Base-by-base conservation (phyloP, 495 filamentous ascomycete species). In the Podospora sp. region DNA sequence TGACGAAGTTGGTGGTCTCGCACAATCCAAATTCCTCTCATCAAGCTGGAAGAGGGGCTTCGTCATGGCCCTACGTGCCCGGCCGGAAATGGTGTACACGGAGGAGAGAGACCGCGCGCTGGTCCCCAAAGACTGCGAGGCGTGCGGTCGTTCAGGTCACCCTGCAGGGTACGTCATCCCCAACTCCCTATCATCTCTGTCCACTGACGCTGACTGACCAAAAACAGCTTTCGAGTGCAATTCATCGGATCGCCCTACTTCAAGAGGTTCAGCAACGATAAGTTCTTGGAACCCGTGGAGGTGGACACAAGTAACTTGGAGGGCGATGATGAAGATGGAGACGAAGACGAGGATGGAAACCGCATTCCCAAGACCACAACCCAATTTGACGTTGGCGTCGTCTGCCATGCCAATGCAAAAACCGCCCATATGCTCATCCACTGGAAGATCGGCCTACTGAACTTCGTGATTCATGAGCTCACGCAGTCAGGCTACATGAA, bases 371-470 rank as follows among this genome's bases (percentile, higher is more conserved):
- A 50, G 29, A 75, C 53, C 69, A 81, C 51, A 63, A 85, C 64
- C 69, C 76, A 68, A 22, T 83, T 79, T 78, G 40, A 50, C 16
- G 69, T 83, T 6, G 81, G 81, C 27, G 60, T 62, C 18, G 72
- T 77, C 3, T 95, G 92, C 82, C 86, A 83, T 66, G 76, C 71
- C 56, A 93, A 92, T 72, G 90, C 92, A 7, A 78, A 83, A 63
- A 87, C 87, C 18, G 89, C 89, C 0, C 92, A 94, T 70, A 83
- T 81, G 0, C 80, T 94, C 1, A 82, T 83, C 0, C 92, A 95
- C 68, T 95, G 92, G 92, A 89, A 90, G 51, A 85, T 85, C 70
- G 85, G 87, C 33, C 86, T 94, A 51, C 89, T 91, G 67, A 82
- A 90, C 67, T 90, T 82, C 83, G 88, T 93, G 3, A 80, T 90